Conservation (phyloP, 805 yeast genomes). For the Barnettozyma botsteinii region DNA sequence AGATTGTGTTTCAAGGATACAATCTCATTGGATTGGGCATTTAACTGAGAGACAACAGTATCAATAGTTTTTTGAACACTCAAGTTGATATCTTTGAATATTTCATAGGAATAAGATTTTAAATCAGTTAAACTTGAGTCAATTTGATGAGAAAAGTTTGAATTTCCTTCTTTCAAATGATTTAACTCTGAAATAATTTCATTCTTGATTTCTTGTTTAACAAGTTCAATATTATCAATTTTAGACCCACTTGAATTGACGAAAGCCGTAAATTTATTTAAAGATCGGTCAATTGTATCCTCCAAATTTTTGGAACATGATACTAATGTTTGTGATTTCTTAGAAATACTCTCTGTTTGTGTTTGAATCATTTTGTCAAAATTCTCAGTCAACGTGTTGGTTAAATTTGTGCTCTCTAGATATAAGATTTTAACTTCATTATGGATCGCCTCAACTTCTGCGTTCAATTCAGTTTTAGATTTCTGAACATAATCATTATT, state of each 20-base stretch:
- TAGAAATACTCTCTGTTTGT: constrained; percentile 11
- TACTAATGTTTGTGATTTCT: constrained; percentile 8
- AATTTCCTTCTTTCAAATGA: constrained; percentile 9
- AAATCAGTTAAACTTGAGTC: constrained; percentile 9
- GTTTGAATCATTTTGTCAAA: constrained; percentile 12
- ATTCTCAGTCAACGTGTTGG: constrained; percentile 13
- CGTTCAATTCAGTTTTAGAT: constrained; percentile 7
- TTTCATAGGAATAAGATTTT: neutral
- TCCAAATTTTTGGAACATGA: constrained; percentile 3
- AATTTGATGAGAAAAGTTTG: constrained; percentile 6
- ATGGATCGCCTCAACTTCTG: constrained; percentile 6
- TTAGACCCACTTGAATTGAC: neutral
- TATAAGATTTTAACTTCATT: constrained; percentile 9
- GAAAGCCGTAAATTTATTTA: constrained; percentile 4
- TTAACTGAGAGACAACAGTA: constrained; percentile 15
- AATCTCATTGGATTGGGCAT: constrained; percentile 17
- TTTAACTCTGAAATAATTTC: constrained; percentile 17
- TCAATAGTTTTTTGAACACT: constrained; percentile 2
- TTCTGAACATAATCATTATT: constrained; percentile 13
- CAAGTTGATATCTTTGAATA: neutral
- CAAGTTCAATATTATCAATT: constrained; percentile 15
- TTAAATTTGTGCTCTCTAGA: constrained; percentile 9
- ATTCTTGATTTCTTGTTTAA: constrained; percentile 13
- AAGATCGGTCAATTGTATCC: constrained; percentile 6
- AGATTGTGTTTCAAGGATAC: constrained; percentile 12